These are phyloP conservation scores for Kwoniella botswanensis DNA, from an alignment of 768 basidiomycete genomes.

Conservation along the genomic window DNA sequence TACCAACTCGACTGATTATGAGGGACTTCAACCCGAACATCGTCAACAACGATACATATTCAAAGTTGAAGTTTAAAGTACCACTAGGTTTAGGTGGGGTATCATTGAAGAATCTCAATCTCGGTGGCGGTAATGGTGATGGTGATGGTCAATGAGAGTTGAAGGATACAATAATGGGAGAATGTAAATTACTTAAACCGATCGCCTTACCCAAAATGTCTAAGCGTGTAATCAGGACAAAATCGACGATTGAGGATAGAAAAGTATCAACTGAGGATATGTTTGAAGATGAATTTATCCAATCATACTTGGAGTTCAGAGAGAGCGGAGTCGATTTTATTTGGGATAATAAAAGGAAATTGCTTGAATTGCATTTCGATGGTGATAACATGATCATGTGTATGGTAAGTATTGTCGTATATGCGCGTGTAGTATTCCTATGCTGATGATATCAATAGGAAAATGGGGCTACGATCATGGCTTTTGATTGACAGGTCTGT, in stretches of 20 bases:
- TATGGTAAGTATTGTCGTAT: too few species aligned
- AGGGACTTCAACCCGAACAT: slow-evolving; percentile 1
- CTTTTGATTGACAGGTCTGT: neutral
- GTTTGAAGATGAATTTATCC: neutral
- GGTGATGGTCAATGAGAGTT: neutral
- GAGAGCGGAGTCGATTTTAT: neutral
- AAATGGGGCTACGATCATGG: slow-evolving; percentile 5
- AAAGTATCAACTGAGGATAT: neutral
- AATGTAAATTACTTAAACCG: slow-evolving; percentile 9
- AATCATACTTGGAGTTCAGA: neutral
- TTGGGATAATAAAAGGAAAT: slow-evolving; percentile 4
- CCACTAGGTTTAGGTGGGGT: neutral
- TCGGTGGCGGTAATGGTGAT: neutral
- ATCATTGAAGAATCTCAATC: neutral
- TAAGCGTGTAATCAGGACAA: neutral
- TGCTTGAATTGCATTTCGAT: neutral
- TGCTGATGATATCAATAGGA: neutral
- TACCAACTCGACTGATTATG: too few species aligned
- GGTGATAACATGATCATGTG: neutral
- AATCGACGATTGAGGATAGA: neutral
- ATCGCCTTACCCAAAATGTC: slow-evolving; percentile 1
- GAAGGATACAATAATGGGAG: neutral
- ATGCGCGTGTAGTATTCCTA: too few species aligned
- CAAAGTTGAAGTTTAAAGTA: too few species aligned
- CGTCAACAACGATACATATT: too few species aligned